Base-by-base conservation (phyloP, 257 asterid species). In the Verbascum thapsus region DNA sequence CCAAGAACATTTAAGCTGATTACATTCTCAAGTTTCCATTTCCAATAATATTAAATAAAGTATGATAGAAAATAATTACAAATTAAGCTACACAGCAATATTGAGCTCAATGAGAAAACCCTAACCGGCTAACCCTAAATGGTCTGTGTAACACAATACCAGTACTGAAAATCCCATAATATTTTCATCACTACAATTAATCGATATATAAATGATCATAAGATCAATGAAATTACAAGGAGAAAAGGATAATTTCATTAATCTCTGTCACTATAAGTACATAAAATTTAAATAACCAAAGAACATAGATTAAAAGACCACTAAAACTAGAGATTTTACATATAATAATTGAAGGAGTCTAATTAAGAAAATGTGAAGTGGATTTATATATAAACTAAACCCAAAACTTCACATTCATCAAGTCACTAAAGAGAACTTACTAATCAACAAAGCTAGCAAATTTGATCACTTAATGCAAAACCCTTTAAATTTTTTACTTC, bases 91-190 rank as follows among this genome's bases (percentile, higher is more conserved):
- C n/a, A n/a, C n/a, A n/a, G n/a, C n/a, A n/a, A n/a, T n/a, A n/a
- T n/a, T n/a, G n/a, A n/a, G n/a, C n/a, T n/a, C n/a, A n/a, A n/a
- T n/a, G n/a, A n/a, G n/a, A n/a, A n/a, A n/a, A n/a, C n/a, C n/a
- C n/a, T n/a, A n/a, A 78, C 75, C 83, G n/a, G n/a, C 78, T 74
- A 78, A 78, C 75, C 78, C 75, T 61, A 72, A 54, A 26, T 26
- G 32, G 3, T 26, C 32, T 26, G 32, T 26, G 32, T 26, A 26
- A 5, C 32, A 26, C 5, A 26, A 26, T 5, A 26, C 32, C 5
- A 26, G 5, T 5, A 26, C 32, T 26, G 32, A 26, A 26, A 26
- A 26, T n/a, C 32, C 32, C 32, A 26, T 26, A 26, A 26, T 26
- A n/a, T 26, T 1, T 26, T 1, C 32, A 26, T 2, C 5, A 26